Evolutionary conservation across 202 grass and related monocot species (phyloP).

Genomic region (Brachypodium distachyon): DNA sequence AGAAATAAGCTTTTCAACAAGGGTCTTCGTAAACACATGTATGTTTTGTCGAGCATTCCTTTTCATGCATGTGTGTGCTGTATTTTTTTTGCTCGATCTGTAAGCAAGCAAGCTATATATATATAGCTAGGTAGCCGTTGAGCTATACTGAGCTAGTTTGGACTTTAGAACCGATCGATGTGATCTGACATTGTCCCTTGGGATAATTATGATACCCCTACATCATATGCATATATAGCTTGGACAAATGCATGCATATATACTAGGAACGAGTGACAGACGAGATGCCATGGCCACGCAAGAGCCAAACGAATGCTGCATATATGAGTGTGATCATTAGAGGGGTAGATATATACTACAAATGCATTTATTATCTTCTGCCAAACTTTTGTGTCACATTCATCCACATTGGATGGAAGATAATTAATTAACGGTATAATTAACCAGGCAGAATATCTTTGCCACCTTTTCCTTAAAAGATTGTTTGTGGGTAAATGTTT

Average conservation of each 20-base stretch:
- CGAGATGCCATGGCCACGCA: constrained; percentile 7
- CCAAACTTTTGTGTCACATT: background rate
- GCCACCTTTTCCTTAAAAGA: background rate
- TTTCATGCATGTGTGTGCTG: background rate
- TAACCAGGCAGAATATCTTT: background rate
- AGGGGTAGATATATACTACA: background rate
- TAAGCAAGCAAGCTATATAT: background rate
- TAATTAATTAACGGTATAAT: no score
- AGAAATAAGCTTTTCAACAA: background rate
- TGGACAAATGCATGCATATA: background rate
- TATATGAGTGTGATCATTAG: background rate
- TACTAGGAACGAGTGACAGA: constrained; percentile 17
- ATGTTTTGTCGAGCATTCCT: constrained; percentile 5
- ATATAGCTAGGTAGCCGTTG: background rate
- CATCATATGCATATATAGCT: background rate
- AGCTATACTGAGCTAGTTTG: constrained; percentile 4
- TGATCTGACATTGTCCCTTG: constrained; percentile 27
- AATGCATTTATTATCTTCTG: background rate
- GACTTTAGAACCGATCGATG: constrained; percentile 19
- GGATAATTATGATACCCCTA: constrained; percentile 9
- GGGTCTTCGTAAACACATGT: background rate
- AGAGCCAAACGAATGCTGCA: background rate
- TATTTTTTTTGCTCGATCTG: background rate
- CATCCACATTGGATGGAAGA: background rate
- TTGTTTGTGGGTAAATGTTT: background rate